Conservation (phyloP, 345 rosid genomes). For the Bretschneidera sinensis region DNA sequence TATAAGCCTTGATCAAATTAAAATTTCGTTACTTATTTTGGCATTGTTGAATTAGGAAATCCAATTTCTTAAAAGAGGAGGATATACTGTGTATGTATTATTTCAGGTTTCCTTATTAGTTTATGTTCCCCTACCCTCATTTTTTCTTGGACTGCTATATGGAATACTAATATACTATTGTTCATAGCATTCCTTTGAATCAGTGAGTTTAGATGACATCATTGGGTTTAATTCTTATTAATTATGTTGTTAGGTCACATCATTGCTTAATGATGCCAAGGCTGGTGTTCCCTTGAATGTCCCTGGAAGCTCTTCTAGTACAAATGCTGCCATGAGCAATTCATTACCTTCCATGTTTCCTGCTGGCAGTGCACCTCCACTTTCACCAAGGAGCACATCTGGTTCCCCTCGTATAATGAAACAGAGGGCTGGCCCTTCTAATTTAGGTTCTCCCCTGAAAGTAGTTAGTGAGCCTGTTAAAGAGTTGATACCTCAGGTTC, state of each 20-base stretch:
- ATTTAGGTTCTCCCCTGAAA: constrained; percentile 85
- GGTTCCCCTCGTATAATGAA: constrained; percentile 88
- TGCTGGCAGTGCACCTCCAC: constrained; percentile 93
- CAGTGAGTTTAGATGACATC: neutral
- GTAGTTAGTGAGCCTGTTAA: constrained; percentile 68
- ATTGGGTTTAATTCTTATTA: constrained; percentile 7
- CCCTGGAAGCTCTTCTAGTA: constrained; percentile 53
- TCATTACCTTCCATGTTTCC: constrained; percentile 93
- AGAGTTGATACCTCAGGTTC: constrained; percentile 93
- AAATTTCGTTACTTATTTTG: neutral
- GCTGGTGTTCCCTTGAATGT: constrained; percentile 73
- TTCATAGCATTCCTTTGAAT: constrained; percentile 1
- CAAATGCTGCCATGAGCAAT: constrained; percentile 48
- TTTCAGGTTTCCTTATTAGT: neutral
- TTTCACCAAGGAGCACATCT: constrained; percentile 83
- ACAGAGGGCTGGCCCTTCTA: constrained; percentile 75
- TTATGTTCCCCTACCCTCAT: neutral
- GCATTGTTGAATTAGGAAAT: neutral
- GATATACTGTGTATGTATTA: neutral
- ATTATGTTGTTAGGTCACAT: constrained; percentile 41
- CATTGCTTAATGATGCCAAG: constrained; percentile 78
- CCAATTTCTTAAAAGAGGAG: neutral
- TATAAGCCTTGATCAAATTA: neutral
- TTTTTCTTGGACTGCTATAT: no score
- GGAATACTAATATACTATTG: neutral